phyloP scores from a whole-genome alignment of 768 basidiomycete species.

The Flagelloscypha sp. region DNA sequence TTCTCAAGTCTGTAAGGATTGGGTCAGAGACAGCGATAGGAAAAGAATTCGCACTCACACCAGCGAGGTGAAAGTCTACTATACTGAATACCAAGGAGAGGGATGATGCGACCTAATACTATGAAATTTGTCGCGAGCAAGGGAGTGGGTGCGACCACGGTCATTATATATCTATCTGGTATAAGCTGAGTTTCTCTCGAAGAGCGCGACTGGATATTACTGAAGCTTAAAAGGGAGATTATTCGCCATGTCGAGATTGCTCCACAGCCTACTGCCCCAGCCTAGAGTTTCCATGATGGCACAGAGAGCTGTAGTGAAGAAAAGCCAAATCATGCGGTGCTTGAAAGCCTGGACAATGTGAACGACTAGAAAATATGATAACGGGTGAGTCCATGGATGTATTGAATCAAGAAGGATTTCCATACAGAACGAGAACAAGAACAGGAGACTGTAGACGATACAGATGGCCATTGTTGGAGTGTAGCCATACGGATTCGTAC shows the following conservation, averaged over 20 bases:
- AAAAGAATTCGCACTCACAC: conserved; percentile 24
- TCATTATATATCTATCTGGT: too few relatives aligned
- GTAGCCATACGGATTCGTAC: conserved; percentile 18
- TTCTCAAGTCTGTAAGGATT: too few relatives aligned
- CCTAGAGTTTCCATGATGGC: conserved; percentile 45
- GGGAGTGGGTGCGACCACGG: too few relatives aligned
- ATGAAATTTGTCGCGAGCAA: conserved; percentile 40
- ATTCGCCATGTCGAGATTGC: too few relatives aligned
- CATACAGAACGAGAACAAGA: conserved; percentile 18
- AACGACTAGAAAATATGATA: conserved; percentile 25
- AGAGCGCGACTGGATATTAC: too few relatives aligned
- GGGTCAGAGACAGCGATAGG: neutral
- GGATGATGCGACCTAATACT: conserved; percentile 40
- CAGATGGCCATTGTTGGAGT: conserved; percentile 20
- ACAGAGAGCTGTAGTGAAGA: conserved; percentile 39
- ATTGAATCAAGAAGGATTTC: conserved; percentile 28
- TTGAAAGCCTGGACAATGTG: conserved; percentile 38
- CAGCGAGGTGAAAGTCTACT: conserved; percentile 37
- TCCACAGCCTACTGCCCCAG: conserved; percentile 50
- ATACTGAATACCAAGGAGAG: conserved; percentile 35
- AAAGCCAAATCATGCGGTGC: conserved; percentile 43
- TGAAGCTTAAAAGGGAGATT: too few relatives aligned
- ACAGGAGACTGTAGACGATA: conserved; percentile 17
- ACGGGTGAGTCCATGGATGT: conserved; percentile 26
- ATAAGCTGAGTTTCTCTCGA: too few relatives aligned